A percentile compares a stretch with the other conserved stretches of the same genome.
These are phyloP conservation scores for Metschnikowia bowlesiae DNA, from an alignment of 805 yeast species.

Conservation along the genomic window DNA sequence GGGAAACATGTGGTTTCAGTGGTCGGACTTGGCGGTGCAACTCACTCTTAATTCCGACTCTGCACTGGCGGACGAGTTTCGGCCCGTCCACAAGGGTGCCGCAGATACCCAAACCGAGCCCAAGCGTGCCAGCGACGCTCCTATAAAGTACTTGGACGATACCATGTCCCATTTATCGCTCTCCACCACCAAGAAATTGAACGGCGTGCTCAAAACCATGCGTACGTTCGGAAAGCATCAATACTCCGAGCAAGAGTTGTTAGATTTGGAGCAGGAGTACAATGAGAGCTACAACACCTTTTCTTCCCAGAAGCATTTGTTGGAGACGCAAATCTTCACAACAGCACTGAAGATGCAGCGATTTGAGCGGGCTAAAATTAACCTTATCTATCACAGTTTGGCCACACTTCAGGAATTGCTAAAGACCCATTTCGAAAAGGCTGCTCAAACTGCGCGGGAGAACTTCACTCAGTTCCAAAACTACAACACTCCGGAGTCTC, in stretches of 20 bases:
- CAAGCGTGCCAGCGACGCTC: neutral
- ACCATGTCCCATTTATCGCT: conserved; percentile 20
- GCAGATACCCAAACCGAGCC: neutral
- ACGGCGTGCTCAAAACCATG: conserved; percentile 32
- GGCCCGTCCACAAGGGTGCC: neutral
- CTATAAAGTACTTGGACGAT: conserved; percentile 8
- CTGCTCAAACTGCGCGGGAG: neutral
- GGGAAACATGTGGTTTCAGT: conserved; percentile 43
- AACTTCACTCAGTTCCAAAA: conserved; percentile 1
- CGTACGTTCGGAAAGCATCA: conserved; percentile 28
- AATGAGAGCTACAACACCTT: conserved; percentile 31
- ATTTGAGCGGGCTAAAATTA: conserved; percentile 34
- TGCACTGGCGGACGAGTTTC: too few relatives aligned
- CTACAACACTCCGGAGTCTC: neutral
- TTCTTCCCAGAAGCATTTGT: conserved; percentile 26
- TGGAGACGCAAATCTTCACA: conserved; percentile 27
- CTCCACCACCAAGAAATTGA: conserved; percentile 26
- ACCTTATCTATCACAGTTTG: conserved; percentile 29
- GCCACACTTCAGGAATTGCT: conserved; percentile 31
- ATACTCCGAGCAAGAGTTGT: conserved; percentile 23
- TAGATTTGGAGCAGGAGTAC: conserved; percentile 28
- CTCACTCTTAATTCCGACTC: neutral
- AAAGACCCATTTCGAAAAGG: conserved; percentile 8
- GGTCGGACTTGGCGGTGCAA: conserved; percentile 32
- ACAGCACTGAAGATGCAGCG: conserved; percentile 24